Evolutionary conservation across 2,329 filamentous ascomycete species (phyloP), one percentile per base, ranked within the genome.

Genomic region (Cercospora sojina): DNA sequence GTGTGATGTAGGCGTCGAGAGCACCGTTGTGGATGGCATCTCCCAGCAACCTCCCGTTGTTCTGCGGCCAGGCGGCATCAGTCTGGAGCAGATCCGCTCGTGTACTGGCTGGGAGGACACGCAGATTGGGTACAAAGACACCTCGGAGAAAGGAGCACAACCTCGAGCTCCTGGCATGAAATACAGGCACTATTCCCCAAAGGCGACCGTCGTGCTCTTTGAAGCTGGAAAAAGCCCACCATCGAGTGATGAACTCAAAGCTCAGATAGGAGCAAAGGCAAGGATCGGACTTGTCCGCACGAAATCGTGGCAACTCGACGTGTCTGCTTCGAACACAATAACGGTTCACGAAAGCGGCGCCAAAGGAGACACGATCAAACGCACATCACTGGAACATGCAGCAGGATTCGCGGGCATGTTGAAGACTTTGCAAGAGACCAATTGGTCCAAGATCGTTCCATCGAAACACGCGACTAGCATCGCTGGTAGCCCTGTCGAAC

Each of bases 81-180:
- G 91, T 31, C 85, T 97, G 53, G 92, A 95, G 60, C 88, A 93
- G 76, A 81, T 98, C 64, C 84, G 90, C 51, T 76, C 81, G 47
- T 92, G 90, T 74, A 82, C 85, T 0, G 94, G 94, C 0, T 99
- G 95, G 94, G 90, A 93, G 76, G 81, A 86, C 43, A 91, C 92
- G 0, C 83, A 85, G 68, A 87, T 90, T 66, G 94, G 87, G 10
- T 98, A 97, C 78, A 88, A 90, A 75, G 92, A 97, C 74, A 85
- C 85, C 65, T 87, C 87, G 16, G 87, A 92, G 73, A 83, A 68
- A 49, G 89, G 86, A 5, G 87, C 86, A 59, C 81, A 79, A 9
- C 95, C 95, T 0, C 85, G 92, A 64, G 95, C 95, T 0, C 95
- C 95, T 0, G 95, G 95, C 0, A 99, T 99, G 95, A 99, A 99